Evolutionary conservation across 2,329 filamentous ascomycete species (phyloP), one percentile per base, ranked within the genome.

Genomic region (Sporothrix mexicana): DNA sequence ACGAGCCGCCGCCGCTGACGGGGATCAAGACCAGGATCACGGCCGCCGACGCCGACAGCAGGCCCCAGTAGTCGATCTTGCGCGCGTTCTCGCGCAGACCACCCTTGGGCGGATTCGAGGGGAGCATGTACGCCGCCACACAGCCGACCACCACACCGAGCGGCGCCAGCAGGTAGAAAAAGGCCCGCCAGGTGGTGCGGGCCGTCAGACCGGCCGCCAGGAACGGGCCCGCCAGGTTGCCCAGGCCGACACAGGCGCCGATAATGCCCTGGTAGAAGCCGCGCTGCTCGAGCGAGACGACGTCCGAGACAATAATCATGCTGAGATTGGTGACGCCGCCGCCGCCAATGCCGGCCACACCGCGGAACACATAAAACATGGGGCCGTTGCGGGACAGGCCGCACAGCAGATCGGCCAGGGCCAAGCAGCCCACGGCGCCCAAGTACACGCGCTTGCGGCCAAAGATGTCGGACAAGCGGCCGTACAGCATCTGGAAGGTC

Each of bases 401-500:
- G 77, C 89, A 91, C 0, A 90, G 80, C 67, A 92, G 78, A 77
- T 90, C 88, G 1, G 86, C 87, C 15, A 91, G 72, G 8, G 84
- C 83, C 5, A 92, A 80, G 13, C 90, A 78, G 0, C 81, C 81
- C 8, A 90, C 79, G 1, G 87, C 86, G 1, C 82, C 83, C 2
- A 91, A 77, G 69, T 88, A 87, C 7, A 91, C 83, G 8, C 84
- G 82, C 78, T 91, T 91, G 20, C 89, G 84, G 23, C 88, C 88
- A 69, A 90, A 85, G 0, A 90, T 86, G 78, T 91, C 88, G 0
- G 88, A 90, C 2, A 90, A 76, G 2, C 88, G 84, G 23, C 89
- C 89, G 77, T 91, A 91, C 0, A 92, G 83, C 73, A 91, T 88
- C 75, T 90, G 89, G 75, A 91, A 91, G 47, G 87, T 86, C 0